Percentiles rank a stretch among this genome's conserved stretches.
phyloP scores from a whole-genome alignment of 2,329 filamentous ascomycete genomes.

The Chrysoporthe cubensis region DNA sequence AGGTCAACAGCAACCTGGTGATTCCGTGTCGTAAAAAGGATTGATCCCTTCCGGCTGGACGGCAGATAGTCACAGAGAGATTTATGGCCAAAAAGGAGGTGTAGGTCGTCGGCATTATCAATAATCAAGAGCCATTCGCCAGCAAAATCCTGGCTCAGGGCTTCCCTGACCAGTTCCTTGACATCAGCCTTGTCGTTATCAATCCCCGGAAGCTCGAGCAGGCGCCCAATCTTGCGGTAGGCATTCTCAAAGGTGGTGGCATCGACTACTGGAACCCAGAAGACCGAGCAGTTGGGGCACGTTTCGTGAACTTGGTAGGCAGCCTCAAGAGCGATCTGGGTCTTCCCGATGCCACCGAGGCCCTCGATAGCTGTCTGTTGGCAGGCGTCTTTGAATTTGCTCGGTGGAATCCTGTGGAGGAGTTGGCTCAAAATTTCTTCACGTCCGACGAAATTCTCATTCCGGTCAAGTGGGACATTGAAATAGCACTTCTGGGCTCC shows the following conservation, averaged over 20 bases:
- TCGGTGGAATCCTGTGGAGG: neutral
- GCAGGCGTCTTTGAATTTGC: neutral
- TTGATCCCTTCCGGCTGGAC: constrained; percentile 35
- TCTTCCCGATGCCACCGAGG: constrained; percentile 35
- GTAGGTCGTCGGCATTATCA: constrained; percentile 49
- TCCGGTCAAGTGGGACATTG: constrained; percentile 34
- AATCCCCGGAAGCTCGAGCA: constrained; percentile 35
- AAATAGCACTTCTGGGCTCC: constrained; percentile 4
- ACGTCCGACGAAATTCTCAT: constrained; percentile 35
- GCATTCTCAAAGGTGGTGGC: constrained; percentile 39
- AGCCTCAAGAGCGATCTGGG: constrained; percentile 43
- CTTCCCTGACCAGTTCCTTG: constrained; percentile 40
- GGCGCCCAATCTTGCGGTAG: constrained; percentile 40
- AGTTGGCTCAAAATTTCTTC: constrained; percentile 29
- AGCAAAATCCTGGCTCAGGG: constrained; percentile 35
- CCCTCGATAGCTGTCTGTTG: neutral
- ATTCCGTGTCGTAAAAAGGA: constrained; percentile 38
- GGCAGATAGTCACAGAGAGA: constrained; percentile 38
- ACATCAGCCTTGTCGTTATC: constrained; percentile 42
- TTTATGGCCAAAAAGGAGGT: constrained; percentile 35
- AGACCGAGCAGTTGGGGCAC: constrained; percentile 41
- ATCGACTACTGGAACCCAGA: constrained; percentile 44
- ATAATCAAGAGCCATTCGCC: constrained; percentile 47
- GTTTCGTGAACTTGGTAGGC: constrained; percentile 35
- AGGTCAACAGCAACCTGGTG: constrained; percentile 26